phyloP scores from a whole-genome alignment of 495 filamentous ascomycete species.

The Neurospora terricola region DNA sequence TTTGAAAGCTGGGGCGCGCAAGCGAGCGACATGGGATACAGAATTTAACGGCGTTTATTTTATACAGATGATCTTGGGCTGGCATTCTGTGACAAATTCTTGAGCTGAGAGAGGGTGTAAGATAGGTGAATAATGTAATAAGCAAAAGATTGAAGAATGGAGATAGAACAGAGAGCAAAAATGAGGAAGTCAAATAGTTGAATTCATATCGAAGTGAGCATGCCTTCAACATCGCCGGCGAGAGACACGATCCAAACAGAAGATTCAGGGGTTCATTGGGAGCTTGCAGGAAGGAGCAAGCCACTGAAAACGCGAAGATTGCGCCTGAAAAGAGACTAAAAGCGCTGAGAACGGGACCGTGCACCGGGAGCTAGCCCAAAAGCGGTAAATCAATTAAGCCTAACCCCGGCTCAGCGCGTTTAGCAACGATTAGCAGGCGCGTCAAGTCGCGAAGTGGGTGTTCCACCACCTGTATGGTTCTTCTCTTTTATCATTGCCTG shows the following conservation, averaged over 20 bases:
- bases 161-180: neutral
- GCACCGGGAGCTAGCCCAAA: neutral
- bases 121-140: neutral
- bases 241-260: neutral
- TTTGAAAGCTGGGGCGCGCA: neutral
- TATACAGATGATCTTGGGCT: neutral
- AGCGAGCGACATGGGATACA: neutral
- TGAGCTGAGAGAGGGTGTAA: neutral
- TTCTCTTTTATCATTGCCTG: neutral
- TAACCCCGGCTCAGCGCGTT: neutral
- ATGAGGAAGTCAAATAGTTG: neutral
- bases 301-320: neutral
- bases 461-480: neutral
- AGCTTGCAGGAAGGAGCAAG: neutral
- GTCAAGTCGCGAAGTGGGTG: neutral
- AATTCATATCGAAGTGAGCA: neutral
- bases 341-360: neutral
- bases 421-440: neutral
- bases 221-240: neutral
- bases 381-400: constrained; percentile 1
- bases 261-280: neutral
- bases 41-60: neutral
- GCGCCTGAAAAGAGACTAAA: neutral
- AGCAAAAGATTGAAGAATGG: neutral
- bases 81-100: neutral